Conservation (phyloP, 139 green algal genomes). For the Cymbomonas tetramitiformis region DNA sequence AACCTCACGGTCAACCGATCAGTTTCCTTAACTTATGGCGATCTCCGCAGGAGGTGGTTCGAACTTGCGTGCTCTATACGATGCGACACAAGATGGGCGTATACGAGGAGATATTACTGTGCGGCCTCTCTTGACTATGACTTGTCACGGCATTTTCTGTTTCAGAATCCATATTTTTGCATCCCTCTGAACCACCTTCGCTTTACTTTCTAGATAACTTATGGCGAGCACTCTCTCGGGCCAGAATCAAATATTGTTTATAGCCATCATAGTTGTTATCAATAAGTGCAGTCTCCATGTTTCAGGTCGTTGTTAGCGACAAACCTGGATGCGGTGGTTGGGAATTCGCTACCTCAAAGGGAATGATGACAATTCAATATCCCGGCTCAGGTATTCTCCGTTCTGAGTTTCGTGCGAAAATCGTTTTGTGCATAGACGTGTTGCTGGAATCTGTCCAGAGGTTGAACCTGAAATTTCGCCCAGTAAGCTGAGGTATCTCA, state of each 20-base stretch:
- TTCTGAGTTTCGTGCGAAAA: constrained; percentile 2
- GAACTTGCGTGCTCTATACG: constrained; percentile 27
- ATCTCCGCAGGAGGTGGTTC: too few species aligned
- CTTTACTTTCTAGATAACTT: too few species aligned
- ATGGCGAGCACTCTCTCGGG: too few species aligned
- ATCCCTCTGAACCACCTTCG: too few species aligned
- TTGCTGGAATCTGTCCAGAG: background rate
- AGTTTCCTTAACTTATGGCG: too few species aligned
- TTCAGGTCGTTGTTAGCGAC: constrained; percentile 29
- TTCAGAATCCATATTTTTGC: too few species aligned
- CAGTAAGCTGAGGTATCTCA: background rate
- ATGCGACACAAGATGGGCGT: constrained; percentile 14
- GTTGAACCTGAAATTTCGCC: background rate
- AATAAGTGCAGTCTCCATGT: too few species aligned
- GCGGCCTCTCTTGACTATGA: too few species aligned
- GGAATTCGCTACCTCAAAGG: constrained; percentile 64
- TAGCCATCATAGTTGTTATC: too few species aligned
- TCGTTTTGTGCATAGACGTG: background rate
- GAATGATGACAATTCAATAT: constrained; percentile 3
- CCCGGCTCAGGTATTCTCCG: constrained; percentile 6
- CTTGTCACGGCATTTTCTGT: too few species aligned
- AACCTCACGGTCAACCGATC: too few species aligned
- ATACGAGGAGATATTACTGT: constrained; percentile 20
- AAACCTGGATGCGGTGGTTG: constrained; percentile 49
- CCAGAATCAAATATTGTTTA: too few species aligned